phyloP scores from a whole-genome alignment of 2,329 filamentous ascomycete genomes.

The Aspergillus sp. region DNA sequence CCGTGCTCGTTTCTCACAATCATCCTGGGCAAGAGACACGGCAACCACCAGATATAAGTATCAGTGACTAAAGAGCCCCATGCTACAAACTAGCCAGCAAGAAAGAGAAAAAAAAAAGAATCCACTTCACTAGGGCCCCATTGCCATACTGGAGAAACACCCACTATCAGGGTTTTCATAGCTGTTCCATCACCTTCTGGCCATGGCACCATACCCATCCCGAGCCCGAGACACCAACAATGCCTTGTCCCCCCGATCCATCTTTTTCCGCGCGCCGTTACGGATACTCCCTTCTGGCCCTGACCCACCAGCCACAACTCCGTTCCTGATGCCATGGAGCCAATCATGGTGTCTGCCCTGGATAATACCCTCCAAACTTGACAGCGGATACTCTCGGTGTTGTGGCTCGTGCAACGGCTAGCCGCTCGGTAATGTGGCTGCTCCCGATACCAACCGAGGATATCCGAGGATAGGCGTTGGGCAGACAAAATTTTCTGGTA shows the following conservation, averaged over 20 bases:
- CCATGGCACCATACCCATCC: not conserved
- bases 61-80: too few species aligned
- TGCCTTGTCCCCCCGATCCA: not conserved
- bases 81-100: too few species aligned
- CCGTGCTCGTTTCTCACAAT: not conserved
- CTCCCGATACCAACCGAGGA: not conserved
- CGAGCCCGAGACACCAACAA: not conserved
- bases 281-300: not conserved
- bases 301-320: slow-evolving; percentile 1
- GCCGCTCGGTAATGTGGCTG: not conserved
- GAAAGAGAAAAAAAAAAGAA: too few species aligned
- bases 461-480: not conserved
- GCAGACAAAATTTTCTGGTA: not conserved
- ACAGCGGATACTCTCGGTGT: not conserved
- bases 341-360: not conserved
- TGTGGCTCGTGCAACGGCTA: not conserved
- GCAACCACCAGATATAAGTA: not conserved
- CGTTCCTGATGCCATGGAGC: not conserved
- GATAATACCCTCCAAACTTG: too few species aligned
- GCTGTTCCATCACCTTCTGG: not conserved
- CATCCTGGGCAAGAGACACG: not conserved
- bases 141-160: too few species aligned
- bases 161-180: not conserved
- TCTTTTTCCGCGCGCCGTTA: slow-evolving; percentile 1
- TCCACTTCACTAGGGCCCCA: too few species aligned